Conservation (phyloP, 768 basidiomycete genomes). For the Amanita pseudoporphyria region DNA sequence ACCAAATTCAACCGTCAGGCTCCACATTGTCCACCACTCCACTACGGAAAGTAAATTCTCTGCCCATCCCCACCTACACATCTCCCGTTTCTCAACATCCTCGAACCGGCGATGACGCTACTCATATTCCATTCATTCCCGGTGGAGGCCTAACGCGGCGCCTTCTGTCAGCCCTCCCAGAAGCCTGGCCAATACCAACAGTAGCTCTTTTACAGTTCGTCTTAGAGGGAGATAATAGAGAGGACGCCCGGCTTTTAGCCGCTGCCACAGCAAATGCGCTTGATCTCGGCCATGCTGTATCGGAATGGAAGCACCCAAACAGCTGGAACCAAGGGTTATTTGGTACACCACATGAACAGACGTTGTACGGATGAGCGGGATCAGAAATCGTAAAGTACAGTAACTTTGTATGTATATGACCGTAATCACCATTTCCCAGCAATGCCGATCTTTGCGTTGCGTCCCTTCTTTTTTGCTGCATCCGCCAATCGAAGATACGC, state of each 20-base stretch:
- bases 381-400: constrained; percentile 7
- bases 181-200: constrained; percentile 40
- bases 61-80: constrained; percentile 47
- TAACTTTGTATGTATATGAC: constrained; percentile 6
- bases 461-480: constrained; percentile 58
- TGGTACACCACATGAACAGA: constrained; percentile 64
- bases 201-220: constrained; percentile 64
- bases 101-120: constrained; percentile 12
- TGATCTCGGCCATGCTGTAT: constrained; percentile 21
- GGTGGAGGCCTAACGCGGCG: constrained; percentile 68
- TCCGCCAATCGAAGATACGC: constrained; percentile 83
- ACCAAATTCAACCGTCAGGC: constrained; percentile 41
- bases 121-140: constrained; percentile 60
- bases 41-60: constrained; percentile 29
- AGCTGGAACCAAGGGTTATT: constrained; percentile 66
- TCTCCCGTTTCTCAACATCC: constrained; percentile 34
- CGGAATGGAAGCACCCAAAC: constrained; percentile 50
- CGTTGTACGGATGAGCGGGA: constrained; percentile 47
- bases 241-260: constrained; percentile 58
- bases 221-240: constrained; percentile 74
- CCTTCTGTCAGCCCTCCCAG: constrained; percentile 48
- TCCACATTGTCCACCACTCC: constrained; percentile 34
- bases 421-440: constrained; percentile 44
- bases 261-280: constrained; percentile 40
- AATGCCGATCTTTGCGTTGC: constrained; percentile 40